A percentile compares a stretch with the other conserved stretches of the same genome.
phyloP scores from a whole-genome alignment of 352 stramenopile genomes.

The Globisporangium apiculatum region DNA sequence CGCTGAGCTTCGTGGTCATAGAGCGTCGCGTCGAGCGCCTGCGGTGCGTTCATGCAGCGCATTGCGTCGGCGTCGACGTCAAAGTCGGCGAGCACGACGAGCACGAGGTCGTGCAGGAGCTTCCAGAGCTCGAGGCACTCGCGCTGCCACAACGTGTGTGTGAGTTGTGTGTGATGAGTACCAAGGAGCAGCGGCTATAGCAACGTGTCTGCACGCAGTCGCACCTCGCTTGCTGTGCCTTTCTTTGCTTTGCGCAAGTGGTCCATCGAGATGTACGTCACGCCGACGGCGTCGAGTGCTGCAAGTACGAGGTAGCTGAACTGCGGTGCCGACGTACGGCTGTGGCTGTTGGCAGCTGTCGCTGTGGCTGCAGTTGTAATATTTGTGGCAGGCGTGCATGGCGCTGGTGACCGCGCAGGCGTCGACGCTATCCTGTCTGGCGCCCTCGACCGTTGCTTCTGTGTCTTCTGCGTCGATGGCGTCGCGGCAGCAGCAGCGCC shows the following conservation, averaged over 20 bases:
- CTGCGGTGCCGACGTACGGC: conserved; percentile 15
- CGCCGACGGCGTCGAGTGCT: conserved; percentile 33
- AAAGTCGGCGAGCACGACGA: conserved; percentile 56
- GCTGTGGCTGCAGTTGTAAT: background rate
- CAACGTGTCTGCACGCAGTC: background rate
- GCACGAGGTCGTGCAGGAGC: conserved; percentile 56
- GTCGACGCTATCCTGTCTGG: background rate
- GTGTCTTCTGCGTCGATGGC: no score
- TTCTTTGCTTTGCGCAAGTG: conserved; percentile 61
- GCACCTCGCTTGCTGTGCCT: conserved; percentile 23
- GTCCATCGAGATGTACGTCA: conserved; percentile 47
- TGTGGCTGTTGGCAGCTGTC: background rate
- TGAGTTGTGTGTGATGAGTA: background rate
- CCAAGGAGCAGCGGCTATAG: background rate
- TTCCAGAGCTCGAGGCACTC: conserved; percentile 47
- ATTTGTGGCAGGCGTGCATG: background rate
- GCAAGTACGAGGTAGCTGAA: conserved; percentile 38
- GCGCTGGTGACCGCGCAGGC: no score
- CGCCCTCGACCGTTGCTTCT: background rate
- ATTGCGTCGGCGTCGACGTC: conserved; percentile 37
- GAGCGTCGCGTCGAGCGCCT: conserved; percentile 16
- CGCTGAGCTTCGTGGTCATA: conserved; percentile 16
- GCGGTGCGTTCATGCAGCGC: conserved; percentile 13
- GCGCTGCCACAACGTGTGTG: conserved; percentile 14
- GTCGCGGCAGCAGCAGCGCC: no score